These are phyloP conservation scores for Chionographis japonica DNA, from an alignment of 106 monocot genomes.

Conservation along the genomic window DNA sequence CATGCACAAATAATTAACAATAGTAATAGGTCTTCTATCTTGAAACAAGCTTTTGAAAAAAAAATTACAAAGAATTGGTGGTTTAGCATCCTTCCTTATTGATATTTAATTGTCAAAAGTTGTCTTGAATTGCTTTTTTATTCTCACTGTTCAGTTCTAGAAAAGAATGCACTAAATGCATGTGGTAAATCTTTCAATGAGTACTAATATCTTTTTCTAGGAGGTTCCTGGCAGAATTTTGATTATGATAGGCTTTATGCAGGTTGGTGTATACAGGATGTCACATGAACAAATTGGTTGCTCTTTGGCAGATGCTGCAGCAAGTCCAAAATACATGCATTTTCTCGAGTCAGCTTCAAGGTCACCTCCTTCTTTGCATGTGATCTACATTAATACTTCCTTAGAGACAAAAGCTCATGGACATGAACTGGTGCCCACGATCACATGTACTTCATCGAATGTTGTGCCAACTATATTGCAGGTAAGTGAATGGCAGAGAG, in stretches of 20 bases:
- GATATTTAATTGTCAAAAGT: too few relatives aligned
- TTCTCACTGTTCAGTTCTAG: too few relatives aligned
- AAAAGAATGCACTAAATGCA: too few relatives aligned
- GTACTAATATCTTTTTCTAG: too few relatives aligned
- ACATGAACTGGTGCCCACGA: constrained; percentile 96
- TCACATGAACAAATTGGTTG: constrained; percentile 91
- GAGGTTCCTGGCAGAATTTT: background rate
- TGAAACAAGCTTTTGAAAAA: too few relatives aligned
- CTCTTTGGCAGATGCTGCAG: constrained; percentile 95
- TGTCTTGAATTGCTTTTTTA: too few relatives aligned
- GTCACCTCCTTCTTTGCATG: constrained; percentile 81
- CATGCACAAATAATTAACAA: too few relatives aligned
- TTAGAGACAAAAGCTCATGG: constrained; percentile 90
- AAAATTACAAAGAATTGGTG: too few relatives aligned
- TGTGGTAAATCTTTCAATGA: too few relatives aligned
- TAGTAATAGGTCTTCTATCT: too few relatives aligned
- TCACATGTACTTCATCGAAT: constrained; percentile 98
- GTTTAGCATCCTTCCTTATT: too few relatives aligned
- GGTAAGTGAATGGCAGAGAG: constrained; percentile 30
- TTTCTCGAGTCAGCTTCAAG: constrained; percentile 70
- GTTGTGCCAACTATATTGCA: constrained; percentile 96
- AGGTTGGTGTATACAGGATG: constrained; percentile 98
- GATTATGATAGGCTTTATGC: constrained; percentile 10
- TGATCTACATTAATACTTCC: constrained; percentile 97
- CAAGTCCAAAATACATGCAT: constrained; percentile 60